These are phyloP conservation scores for Erythrophleum ivorense DNA, from an alignment of 331 rosid species.

Conservation along the genomic window DNA sequence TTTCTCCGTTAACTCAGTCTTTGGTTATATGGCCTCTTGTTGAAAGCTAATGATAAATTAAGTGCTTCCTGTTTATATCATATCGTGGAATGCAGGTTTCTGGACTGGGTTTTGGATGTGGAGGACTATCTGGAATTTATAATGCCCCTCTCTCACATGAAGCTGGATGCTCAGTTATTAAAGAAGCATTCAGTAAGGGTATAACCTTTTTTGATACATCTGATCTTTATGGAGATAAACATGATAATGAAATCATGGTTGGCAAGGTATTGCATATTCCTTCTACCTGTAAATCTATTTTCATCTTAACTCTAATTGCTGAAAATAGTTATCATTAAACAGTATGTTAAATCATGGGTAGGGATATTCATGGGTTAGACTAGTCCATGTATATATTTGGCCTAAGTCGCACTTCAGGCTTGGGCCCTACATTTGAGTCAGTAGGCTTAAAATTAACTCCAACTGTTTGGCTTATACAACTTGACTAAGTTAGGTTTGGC, in stretches of 20 bases:
- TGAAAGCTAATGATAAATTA: background rate
- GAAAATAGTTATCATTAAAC: background rate
- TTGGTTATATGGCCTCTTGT: background rate
- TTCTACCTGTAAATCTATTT: background rate
- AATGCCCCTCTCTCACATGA: conserved; percentile 69
- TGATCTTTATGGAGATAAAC: conserved; percentile 47
- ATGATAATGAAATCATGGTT: conserved; percentile 59
- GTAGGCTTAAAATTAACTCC: no score
- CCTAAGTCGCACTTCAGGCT: no score
- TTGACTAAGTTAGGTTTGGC: no score
- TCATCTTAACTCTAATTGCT: background rate
- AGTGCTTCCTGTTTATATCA: background rate
- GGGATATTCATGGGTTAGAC: no score
- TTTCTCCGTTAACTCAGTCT: background rate
- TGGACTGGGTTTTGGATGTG: conserved; percentile 73
- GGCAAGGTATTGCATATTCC: conserved; percentile 48
- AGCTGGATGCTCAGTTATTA: conserved; percentile 62
- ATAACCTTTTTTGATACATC: conserved; percentile 61
- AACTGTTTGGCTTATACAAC: no score
- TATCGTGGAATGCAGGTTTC: conserved; percentile 55
- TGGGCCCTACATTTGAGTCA: no score
- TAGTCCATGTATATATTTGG: no score
- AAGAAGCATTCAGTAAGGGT: conserved; percentile 61
- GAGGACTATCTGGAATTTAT: conserved; percentile 60
- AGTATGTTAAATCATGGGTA: no score